A percentile compares a stretch with the other conserved stretches of the same genome.
phyloP scores from a whole-genome alignment of 192 early-diverging fungal genomes.

The Coemansia sp. region DNA sequence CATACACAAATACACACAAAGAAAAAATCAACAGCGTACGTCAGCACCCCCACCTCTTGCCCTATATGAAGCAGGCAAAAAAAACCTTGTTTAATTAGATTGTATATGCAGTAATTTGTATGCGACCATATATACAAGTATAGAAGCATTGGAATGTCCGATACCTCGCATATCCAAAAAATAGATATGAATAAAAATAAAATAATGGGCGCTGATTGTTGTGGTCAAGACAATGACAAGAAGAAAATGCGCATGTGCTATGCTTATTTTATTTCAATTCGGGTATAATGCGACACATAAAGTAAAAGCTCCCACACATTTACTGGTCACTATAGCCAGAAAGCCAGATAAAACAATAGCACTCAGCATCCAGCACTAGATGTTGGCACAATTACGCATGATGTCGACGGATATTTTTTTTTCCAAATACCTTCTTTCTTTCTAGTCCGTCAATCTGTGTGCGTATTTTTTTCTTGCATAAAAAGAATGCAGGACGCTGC shows the following conservation, averaged over 20 bases:
- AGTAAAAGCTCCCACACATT: background rate
- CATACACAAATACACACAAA: background rate
- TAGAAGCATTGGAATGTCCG: background rate
- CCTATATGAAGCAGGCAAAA: background rate
- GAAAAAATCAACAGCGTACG: background rate
- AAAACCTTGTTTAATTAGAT: no score
- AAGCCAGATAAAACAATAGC: background rate
- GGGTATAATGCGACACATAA: background rate
- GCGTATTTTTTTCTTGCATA: background rate
- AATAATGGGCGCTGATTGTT: background rate
- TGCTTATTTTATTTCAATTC: background rate
- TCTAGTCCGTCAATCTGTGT: background rate
- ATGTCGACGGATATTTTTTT: conserved; percentile 1
- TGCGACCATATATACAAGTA: background rate
- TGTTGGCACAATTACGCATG: background rate
- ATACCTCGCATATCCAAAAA: background rate
- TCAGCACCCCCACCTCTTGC: background rate
- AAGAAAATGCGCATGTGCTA: background rate
- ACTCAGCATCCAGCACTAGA: background rate
- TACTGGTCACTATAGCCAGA: background rate
- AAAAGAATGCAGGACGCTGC: background rate
- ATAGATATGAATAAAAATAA: background rate
- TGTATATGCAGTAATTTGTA: background rate
- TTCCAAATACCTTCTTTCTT: background rate
- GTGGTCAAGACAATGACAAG: background rate